phyloP scores from a whole-genome alignment of 108 stramenopile genomes.

The Skeletonema potamos region DNA sequence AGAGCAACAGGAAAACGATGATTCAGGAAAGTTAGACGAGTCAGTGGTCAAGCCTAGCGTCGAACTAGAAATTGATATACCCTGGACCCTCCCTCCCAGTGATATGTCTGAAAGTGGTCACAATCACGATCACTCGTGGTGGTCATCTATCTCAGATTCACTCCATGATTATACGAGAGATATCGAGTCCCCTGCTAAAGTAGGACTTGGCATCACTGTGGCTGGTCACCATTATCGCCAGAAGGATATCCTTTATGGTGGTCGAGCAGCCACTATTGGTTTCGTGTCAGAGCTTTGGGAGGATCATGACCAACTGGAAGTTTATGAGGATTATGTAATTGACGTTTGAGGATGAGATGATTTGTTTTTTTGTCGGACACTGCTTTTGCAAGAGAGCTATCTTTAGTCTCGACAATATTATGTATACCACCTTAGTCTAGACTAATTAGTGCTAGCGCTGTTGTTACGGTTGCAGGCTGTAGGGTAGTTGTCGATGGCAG shows the following conservation, averaged over 20 bases:
- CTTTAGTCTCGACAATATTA: too few relatives aligned
- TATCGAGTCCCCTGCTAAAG: not conserved
- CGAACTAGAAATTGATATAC: not conserved
- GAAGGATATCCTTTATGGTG: not conserved
- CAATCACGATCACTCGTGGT: too few relatives aligned
- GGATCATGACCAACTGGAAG: not conserved
- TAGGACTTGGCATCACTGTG: not conserved
- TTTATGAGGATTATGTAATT: not conserved
- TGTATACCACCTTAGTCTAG: too few relatives aligned
- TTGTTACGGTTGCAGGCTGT: too few relatives aligned
- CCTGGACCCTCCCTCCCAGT: not conserved
- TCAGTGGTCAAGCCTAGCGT: not conserved
- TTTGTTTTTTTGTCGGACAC: not conserved
- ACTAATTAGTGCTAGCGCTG: too few relatives aligned
- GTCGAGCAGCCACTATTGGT: not conserved
- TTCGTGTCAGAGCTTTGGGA: not conserved
- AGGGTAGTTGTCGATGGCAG: too few relatives aligned
- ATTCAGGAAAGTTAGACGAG: not conserved
- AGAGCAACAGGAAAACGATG: too few relatives aligned
- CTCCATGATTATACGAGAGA: not conserved
- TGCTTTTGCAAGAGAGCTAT: too few relatives aligned
- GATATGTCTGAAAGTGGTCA: not conserved
- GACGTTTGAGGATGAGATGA: not conserved
- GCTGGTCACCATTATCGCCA: not conserved
- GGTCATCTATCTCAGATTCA: not conserved